Base-by-base conservation (phyloP, 352 stramenopile species). In the Globisporangium megalacanthum region DNA sequence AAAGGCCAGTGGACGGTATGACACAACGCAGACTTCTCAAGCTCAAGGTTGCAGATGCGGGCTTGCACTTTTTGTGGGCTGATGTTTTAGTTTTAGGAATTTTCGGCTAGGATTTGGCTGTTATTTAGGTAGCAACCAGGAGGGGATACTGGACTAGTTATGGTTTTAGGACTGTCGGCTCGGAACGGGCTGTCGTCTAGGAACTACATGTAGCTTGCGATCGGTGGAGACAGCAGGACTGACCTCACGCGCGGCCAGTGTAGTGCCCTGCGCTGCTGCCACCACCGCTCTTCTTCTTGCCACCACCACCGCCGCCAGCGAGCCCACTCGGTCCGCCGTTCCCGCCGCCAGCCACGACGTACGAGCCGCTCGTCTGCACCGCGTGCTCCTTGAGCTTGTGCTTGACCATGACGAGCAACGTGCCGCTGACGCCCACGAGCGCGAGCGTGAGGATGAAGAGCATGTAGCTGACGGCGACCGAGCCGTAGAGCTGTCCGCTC, bases 361-460 rank as follows among this genome's bases (percentile, higher is more conserved):
- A 57, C 41, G 54, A 20, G 6, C 37, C 44, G 13, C 49, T 29
- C 4, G 49, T 63, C 42, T 58, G 49, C 41, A 54, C 45, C 20
- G 51, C 52, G 46, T 60, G 68, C 45, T 87, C 71, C 33, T 74
- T 68, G 36, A 90, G 62, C 44, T 84, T 83, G 53, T 65, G 64
- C 61, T 73, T 80, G 54, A 90, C 79, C 75, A 88, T 91, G 66
- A 73, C 75, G 49, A 89, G 75, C 57, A 93, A 50, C 72, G 87
- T 75, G 14, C 68, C 65, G 49, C 77, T 85, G 19, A 86, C 80
- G 13, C 78, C 68, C 20, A 93, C 78, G 57, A 93, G 72, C 42
- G 70, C 73, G 46, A 93, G 67, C 45, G 80, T 72, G 48, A 93
- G 65, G 48, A 89, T 88, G 50, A 91, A 93, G 7, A 74, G 74